A percentile compares a stretch with the other conserved stretches of the same genome.
Evolutionary conservation across 2,329 filamentous ascomycete species (phyloP).

Genomic region (Endocalyx cinctus): DNA sequence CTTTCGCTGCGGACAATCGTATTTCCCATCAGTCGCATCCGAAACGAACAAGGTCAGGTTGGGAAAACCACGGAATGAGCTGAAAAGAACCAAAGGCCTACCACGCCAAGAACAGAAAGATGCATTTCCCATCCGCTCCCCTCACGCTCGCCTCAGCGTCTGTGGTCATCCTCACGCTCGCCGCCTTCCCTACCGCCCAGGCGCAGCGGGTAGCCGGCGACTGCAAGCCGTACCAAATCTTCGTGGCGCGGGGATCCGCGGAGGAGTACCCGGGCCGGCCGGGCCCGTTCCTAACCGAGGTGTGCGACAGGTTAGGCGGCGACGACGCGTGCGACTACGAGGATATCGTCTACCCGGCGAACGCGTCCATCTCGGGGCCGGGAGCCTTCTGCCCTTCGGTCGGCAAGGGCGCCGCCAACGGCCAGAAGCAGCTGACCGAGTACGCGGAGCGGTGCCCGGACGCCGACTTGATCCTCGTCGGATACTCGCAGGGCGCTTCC

Average conservation of each 20-base stretch:
- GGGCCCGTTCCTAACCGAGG: slow-evolving; percentile 18
- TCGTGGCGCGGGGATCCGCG: slow-evolving; percentile 20
- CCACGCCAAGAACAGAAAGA: too few species aligned
- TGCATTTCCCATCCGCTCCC: too few species aligned
- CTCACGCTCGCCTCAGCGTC: too few species aligned
- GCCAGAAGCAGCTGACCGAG: slow-evolving; percentile 29
- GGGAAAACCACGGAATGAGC: too few species aligned
- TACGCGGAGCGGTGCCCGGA: slow-evolving; percentile 35
- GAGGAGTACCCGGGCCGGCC: slow-evolving; percentile 28
- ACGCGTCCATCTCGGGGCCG: background rate
- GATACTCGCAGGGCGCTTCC: slow-evolving; percentile 34
- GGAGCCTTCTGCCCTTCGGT: slow-evolving; percentile 22
- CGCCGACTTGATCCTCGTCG: slow-evolving; percentile 33
- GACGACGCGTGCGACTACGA: slow-evolving; percentile 18
- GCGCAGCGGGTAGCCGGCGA: too few species aligned
- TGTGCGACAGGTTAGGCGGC: slow-evolving; percentile 22
- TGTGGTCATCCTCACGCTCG: too few species aligned
- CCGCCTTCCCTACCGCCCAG: too few species aligned
- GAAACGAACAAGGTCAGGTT: too few species aligned
- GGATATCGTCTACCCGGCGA: background rate
- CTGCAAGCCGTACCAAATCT: too few species aligned
- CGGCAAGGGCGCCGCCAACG: slow-evolving; percentile 28
- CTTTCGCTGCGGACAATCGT: too few species aligned
- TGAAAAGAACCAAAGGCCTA: too few species aligned
- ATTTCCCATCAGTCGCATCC: too few species aligned